Evolutionary conservation across 1,284 basidiomycete genomes (phyloP).

Genomic region (Ganoderma multipileum): DNA sequence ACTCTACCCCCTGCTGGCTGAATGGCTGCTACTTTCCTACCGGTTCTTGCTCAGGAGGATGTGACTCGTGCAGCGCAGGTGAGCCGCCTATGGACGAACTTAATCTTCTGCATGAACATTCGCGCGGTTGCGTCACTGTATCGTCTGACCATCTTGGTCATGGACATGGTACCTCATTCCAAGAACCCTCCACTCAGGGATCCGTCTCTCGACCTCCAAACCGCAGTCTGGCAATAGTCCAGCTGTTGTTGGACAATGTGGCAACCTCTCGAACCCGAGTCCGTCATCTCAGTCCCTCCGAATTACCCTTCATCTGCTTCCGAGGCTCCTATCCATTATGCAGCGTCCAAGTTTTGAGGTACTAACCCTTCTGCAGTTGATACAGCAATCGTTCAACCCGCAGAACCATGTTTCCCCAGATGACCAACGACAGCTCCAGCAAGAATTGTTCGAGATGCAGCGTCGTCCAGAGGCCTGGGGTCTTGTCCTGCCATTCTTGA

Average conservation of each 20-base stretch:
- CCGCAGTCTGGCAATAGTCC: neutral
- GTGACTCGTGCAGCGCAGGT: constrained; percentile 57
- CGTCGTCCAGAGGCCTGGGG: constrained; percentile 81
- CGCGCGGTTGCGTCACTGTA: neutral
- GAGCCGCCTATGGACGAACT: constrained; percentile 27
- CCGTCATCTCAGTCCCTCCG: neutral
- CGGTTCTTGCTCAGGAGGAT: constrained; percentile 50
- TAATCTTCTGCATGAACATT: neutral
- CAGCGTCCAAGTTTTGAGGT: neutral
- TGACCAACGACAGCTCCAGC: constrained; percentile 68
- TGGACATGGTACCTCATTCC: neutral
- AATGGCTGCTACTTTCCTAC: constrained; percentile 46
- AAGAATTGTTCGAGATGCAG: constrained; percentile 78
- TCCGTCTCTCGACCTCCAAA: neutral
- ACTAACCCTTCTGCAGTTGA: constrained; percentile 46
- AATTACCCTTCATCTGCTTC: neutral
- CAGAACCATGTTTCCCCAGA: constrained; percentile 56
- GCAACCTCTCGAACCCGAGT: neutral
- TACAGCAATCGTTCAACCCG: constrained; percentile 68
- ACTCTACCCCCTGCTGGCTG: neutral
- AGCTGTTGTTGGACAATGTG: neutral
- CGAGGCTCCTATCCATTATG: neutral
- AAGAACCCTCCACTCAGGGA: neutral
- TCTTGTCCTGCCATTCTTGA: constrained; percentile 74
- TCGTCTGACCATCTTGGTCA: neutral